A percentile compares a stretch with the other conserved stretches of the same genome.
These are phyloP conservation scores for Colletotrichum sp. DNA, from an alignment of 2,329 filamentous ascomycete genomes.

Conservation along the genomic window DNA sequence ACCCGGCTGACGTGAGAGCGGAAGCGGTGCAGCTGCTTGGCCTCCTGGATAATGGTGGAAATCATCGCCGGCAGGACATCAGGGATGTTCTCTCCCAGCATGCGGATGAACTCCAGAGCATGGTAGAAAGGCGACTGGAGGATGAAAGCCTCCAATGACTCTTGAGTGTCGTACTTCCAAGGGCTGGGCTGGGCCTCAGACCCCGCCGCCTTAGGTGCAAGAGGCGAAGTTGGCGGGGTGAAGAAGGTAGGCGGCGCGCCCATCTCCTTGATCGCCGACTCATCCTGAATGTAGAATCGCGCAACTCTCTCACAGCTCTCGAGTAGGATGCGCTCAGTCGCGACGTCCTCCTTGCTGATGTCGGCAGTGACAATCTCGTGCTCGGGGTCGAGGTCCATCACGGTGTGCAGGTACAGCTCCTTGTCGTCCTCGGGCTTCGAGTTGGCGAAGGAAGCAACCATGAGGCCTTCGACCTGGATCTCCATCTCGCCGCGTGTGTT, in stretches of 20 bases:
- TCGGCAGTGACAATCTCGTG: constrained; percentile 35
- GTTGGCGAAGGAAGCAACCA: constrained; percentile 33
- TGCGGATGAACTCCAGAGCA: constrained; percentile 32
- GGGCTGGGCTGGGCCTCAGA: neutral
- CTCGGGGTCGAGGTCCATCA: constrained; percentile 44
- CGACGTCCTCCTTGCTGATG: neutral
- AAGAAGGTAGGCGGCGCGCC: constrained; percentile 1
- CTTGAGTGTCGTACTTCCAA: constrained; percentile 28
- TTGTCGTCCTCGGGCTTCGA: constrained; percentile 34
- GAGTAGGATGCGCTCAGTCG: constrained; percentile 27
- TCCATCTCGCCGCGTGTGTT: constrained; percentile 33
- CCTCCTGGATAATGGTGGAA: constrained; percentile 31
- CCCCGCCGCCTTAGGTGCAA: neutral
- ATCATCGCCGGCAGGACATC: constrained; percentile 27
- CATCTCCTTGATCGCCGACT: constrained; percentile 6
- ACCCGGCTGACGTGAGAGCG: constrained; percentile 26
- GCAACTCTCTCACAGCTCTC: constrained; percentile 42
- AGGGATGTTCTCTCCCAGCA: constrained; percentile 27
- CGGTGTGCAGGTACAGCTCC: constrained; percentile 39
- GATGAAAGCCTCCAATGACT: constrained; percentile 34
- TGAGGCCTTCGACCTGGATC: constrained; percentile 36
- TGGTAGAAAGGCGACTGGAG: constrained; percentile 32
- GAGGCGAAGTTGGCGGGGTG: constrained; percentile 4
- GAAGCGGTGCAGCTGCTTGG: constrained; percentile 32
- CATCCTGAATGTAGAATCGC: constrained; percentile 30